Base-by-base conservation (phyloP, 169 alveolate genomes). In the Besnoitia besnoiti region DNA sequence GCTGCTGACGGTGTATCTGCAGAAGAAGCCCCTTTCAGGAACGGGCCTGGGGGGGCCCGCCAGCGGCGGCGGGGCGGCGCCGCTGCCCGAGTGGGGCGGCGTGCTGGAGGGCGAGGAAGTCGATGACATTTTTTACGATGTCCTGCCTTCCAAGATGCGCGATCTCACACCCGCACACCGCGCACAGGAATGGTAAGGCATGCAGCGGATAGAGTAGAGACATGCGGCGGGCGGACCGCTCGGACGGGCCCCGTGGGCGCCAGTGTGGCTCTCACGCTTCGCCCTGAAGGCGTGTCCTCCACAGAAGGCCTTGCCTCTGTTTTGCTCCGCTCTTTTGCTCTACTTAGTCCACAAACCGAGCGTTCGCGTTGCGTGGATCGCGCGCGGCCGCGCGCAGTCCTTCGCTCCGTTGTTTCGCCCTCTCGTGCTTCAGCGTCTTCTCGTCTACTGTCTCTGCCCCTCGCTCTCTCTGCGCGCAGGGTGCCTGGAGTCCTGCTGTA, bases 61-160 rank as follows among this genome's bases (percentile, higher is more conserved):
- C 39, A 42, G 80, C 44, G 80, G 12, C 39, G 44, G 46, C 42
- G 80, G n/a, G n/a, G 49, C 39, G n/a, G 27, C 47, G 40, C 37
- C 40, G 35, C 24, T 35, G 40, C 87, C 87, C 21, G 87, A 77
- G 61, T 77, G 87, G 87, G 87, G 87, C 4, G 87, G 87, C 40
- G 87, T 77, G 40, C 61, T 77, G 33, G 87, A 77, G 40, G 87
- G 87, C 33, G 87, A 77, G 40, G 87, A 37, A 77, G 40, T 77
- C 8, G 87, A 77, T 21, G 87, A 77, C 14, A 19, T 77, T 24
- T 77, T 77, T 37, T 77, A 77, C 87, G 87, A 77, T 30, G 14
- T 27, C 39, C 37, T 35, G 30, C 87, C 87, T 37, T 77, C 87
- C 21, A 37, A 42, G 55, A 77, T 77, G 40, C 49, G 49, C 49